A percentile compares a stretch with the other conserved stretches of the same genome.
Conservation (phyloP, 805 yeast species). For the Candida succiphila region DNA sequence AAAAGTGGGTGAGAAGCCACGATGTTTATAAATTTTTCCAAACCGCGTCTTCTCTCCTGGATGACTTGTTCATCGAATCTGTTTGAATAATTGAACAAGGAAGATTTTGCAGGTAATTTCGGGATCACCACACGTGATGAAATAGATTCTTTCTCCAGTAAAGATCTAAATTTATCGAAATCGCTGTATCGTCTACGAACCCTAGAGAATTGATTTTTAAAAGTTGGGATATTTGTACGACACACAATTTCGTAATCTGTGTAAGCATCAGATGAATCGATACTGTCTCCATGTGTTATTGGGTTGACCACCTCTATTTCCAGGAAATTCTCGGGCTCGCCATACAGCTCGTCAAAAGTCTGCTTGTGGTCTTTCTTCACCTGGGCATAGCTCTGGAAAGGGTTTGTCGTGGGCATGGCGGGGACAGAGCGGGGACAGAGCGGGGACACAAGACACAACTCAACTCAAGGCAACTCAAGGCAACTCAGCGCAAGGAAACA, state of each 20-base stretch:
- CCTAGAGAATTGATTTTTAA: constrained; percentile 47
- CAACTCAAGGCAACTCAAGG: too few relatives aligned
- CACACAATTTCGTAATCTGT: constrained; percentile 91
- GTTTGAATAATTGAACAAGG: constrained; percentile 46
- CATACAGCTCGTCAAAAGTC: constrained; percentile 75
- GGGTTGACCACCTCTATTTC: constrained; percentile 87
- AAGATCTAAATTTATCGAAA: constrained; percentile 70
- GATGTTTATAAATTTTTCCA: constrained; percentile 64
- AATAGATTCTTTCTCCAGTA: constrained; percentile 59
- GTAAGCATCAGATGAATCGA: constrained; percentile 48
- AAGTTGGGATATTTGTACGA: constrained; percentile 85
- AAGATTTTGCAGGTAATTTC: constrained; percentile 74
- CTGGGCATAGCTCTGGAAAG: constrained; percentile 21
- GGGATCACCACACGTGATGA: constrained; percentile 77
- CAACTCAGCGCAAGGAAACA: too few relatives aligned
- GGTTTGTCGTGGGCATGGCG: constrained; percentile 17
- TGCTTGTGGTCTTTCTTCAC: constrained; percentile 28
- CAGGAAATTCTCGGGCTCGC: constrained; percentile 88
- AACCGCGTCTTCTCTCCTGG: constrained; percentile 72
- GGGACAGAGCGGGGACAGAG: too few relatives aligned
- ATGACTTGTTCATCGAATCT: constrained; percentile 77
- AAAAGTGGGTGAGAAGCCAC: constrained; percentile 92
- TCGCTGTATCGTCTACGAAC: constrained; percentile 88
- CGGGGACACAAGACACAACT: too few relatives aligned
- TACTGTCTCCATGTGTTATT: constrained; percentile 55